Percentiles rank a stretch among this genome's conserved stretches.
These are phyloP conservation scores for Teunomyces aglyptinius DNA, from an alignment of 805 yeast species.

Conservation along the genomic window DNA sequence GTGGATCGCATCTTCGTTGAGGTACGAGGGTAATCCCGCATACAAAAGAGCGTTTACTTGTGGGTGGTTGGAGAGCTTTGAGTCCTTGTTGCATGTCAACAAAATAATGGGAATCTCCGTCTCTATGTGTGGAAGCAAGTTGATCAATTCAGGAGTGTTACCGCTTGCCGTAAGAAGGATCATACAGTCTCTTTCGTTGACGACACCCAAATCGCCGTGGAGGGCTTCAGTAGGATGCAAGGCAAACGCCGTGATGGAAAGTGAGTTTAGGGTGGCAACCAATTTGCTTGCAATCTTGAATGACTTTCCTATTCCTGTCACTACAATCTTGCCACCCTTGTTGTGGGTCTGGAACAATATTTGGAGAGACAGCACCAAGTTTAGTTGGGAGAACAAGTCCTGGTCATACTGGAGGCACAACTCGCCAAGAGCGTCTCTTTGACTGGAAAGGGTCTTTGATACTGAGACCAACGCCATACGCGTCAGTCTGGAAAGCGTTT, in stretches of 20 bases:
- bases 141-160: constrained; percentile 71
- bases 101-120: constrained; percentile 52
- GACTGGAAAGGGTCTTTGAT: constrained; percentile 41
- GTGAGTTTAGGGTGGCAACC: constrained; percentile 79
- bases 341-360: constrained; percentile 27
- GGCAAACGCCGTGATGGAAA: constrained; percentile 63
- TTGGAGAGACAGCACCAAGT: constrained; percentile 43
- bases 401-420: constrained; percentile 45
- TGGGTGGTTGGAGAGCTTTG: constrained; percentile 51
- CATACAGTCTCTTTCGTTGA: constrained; percentile 54
- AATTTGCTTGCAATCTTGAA: constrained; percentile 74
- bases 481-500: background rate
- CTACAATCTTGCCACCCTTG: constrained; percentile 64
- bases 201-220: constrained; percentile 84
- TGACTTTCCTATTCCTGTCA: constrained; percentile 85
- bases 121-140: constrained; percentile 57
- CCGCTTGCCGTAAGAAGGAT: constrained; percentile 79
- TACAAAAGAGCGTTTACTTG: constrained; percentile 53
- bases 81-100: constrained; percentile 60
- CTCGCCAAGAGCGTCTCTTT: constrained; percentile 47
- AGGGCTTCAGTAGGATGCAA: constrained; percentile 86
- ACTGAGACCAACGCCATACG: constrained; percentile 31
- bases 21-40: constrained; percentile 58
- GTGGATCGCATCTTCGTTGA: constrained; percentile 61
- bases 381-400: constrained; percentile 45